These are phyloP conservation scores for Fusarium chaquense DNA, from an alignment of 2,329 filamentous ascomycete species.

Conservation along the genomic window DNA sequence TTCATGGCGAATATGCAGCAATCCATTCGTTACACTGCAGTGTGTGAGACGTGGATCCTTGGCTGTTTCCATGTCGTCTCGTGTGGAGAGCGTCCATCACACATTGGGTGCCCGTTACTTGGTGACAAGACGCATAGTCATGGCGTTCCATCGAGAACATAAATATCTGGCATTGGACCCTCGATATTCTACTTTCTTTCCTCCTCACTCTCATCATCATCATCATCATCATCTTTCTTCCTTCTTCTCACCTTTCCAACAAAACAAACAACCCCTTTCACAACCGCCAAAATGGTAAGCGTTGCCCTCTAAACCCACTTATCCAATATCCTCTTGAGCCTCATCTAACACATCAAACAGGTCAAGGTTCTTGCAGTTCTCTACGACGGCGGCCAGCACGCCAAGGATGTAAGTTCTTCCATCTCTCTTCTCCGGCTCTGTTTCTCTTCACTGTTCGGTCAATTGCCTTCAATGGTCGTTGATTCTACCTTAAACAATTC, in stretches of 20 bases:
- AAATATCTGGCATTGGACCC: constrained; percentile 45
- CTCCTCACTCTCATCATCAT: constrained; percentile 41
- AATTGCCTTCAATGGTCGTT: constrained; percentile 22
- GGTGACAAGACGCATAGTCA: constrained; percentile 28
- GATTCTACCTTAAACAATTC: constrained; percentile 14
- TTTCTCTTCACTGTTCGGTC: constrained; percentile 10
- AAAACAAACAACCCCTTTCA: constrained; percentile 29
- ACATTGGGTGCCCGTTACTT: constrained; percentile 26
- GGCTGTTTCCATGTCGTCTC: constrained; percentile 30
- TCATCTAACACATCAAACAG: constrained; percentile 60
- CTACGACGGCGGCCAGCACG: constrained; percentile 92
- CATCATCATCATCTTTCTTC: constrained; percentile 34
- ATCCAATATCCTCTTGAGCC: constrained; percentile 17
- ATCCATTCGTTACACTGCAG: constrained; percentile 22
- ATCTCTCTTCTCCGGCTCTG: background rate
- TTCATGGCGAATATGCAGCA: constrained; percentile 25
- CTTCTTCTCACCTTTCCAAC: constrained; percentile 36
- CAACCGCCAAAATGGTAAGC: constrained; percentile 49
- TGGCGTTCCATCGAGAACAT: constrained; percentile 40
- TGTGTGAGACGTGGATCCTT: constrained; percentile 43
- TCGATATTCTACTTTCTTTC: constrained; percentile 25
- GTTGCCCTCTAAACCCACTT: constrained; percentile 4
- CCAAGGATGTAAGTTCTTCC: constrained; percentile 75
- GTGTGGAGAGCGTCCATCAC: constrained; percentile 26
- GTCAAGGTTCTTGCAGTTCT: constrained; percentile 95